These are phyloP conservation scores for Mortierella hygrophila DNA, from an alignment of 192 early-diverging fungal genomes.

Conservation along the genomic window DNA sequence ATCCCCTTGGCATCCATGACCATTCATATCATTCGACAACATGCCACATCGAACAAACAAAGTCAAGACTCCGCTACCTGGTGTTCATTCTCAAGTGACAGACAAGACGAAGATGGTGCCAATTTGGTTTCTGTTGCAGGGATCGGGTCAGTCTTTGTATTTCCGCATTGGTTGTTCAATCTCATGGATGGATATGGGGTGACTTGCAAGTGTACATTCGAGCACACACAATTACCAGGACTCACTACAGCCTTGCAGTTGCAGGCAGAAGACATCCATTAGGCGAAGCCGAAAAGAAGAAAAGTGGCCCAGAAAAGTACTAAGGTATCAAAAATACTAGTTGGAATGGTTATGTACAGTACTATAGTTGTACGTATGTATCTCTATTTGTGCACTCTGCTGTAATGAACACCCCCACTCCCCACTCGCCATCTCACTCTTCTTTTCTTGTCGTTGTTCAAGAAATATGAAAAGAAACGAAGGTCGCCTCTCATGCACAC, in stretches of 20 bases:
- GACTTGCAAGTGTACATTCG: too few species aligned
- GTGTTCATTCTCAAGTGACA: neutral
- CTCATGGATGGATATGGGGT: too few species aligned
- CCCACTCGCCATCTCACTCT: too few species aligned
- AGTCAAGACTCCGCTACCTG: neutral
- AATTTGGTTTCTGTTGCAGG: neutral
- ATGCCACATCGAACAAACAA: neutral
- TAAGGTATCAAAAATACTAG: neutral
- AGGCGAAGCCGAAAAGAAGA: neutral
- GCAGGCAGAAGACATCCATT: neutral
- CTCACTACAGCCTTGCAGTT: neutral
- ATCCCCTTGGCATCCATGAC: neutral
- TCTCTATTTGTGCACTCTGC: too few species aligned
- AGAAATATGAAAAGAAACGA: too few species aligned
- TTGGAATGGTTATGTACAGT: neutral
- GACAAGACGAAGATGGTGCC: neutral
- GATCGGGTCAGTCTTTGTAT: slow-evolving; percentile 7
- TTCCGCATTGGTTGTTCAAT: neutral
- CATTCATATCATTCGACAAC: too few species aligned
- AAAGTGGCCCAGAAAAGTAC: neutral
- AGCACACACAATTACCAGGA: too few species aligned
- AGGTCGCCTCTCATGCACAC: too few species aligned
- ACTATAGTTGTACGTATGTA: too few species aligned
- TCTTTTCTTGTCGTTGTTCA: too few species aligned
- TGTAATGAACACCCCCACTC: too few species aligned